Percentiles rank a stretch among this genome's conserved stretches.
These are phyloP conservation scores for Calophaca sinica DNA, from an alignment of 306 rosid species.

Conservation along the genomic window DNA sequence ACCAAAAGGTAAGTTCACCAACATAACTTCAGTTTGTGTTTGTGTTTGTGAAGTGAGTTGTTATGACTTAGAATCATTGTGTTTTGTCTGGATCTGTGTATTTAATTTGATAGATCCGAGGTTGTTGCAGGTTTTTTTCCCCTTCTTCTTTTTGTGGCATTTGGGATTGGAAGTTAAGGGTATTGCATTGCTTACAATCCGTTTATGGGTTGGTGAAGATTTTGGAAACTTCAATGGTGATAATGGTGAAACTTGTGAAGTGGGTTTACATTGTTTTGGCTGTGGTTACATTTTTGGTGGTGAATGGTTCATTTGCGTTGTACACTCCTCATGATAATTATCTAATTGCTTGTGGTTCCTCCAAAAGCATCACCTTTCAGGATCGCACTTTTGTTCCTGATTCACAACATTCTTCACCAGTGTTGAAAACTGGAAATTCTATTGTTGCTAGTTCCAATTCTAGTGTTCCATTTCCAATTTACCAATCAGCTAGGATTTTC, in stretches of 20 bases:
- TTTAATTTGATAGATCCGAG: constrained; percentile 50
- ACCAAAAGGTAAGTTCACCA: constrained; percentile 38
- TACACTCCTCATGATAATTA: constrained; percentile 76
- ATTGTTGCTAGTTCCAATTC: constrained; percentile 63
- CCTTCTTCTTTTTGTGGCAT: constrained; percentile 23
- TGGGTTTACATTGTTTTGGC: constrained; percentile 55
- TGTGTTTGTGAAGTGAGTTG: not conserved
- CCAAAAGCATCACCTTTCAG: constrained; percentile 67
- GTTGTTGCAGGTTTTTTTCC: constrained; percentile 48
- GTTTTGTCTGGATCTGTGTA: constrained; percentile 43
- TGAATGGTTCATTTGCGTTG: constrained; percentile 59
- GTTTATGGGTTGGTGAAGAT: constrained; percentile 40
- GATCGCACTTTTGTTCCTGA: constrained; percentile 83
- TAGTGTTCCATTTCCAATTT: constrained; percentile 67
- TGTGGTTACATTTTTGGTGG: constrained; percentile 43
- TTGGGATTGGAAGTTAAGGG: constrained; percentile 47
- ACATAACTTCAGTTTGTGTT: constrained; percentile 13
- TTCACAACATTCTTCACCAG: constrained; percentile 64
- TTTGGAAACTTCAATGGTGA: not conserved
- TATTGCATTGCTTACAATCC: constrained; percentile 12
- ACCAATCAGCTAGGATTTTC: constrained; percentile 82
- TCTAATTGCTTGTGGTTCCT: constrained; percentile 84
- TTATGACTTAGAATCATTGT: not conserved
- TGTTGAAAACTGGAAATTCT: constrained; percentile 63
- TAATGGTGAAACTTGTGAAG: constrained; percentile 51